These are phyloP conservation scores for Orbilia ellipsospora DNA, from an alignment of 2,329 filamentous ascomycete genomes.

Conservation along the genomic window DNA sequence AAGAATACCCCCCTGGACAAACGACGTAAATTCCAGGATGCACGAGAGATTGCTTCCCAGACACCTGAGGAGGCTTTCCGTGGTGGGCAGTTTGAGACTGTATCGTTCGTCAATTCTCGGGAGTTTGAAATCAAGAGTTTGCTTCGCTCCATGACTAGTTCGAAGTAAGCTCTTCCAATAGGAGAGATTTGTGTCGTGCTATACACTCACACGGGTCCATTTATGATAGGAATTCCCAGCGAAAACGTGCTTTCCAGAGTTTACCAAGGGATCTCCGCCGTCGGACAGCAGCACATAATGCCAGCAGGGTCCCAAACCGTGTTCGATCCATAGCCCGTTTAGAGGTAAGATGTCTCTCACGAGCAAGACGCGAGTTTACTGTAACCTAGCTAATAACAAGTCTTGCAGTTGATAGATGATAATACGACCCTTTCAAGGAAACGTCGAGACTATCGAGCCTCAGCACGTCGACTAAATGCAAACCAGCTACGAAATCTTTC, in stretches of 20 bases:
- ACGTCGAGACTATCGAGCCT: conserved; percentile 34
- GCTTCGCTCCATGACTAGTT: conserved; percentile 45
- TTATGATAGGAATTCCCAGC: conserved; percentile 38
- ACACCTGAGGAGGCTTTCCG: conserved; percentile 63
- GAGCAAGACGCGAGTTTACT: background rate
- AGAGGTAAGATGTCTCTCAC: conserved; percentile 54
- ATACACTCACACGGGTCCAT: background rate
- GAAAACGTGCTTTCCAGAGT: conserved; percentile 83
- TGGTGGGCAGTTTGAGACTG: conserved; percentile 85
- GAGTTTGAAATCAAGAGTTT: conserved; percentile 82
- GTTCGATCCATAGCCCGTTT: conserved; percentile 66
- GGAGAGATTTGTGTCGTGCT: background rate
- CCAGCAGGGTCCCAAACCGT: conserved; percentile 84
- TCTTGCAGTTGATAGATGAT: conserved; percentile 32
- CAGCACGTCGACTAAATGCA: conserved; percentile 59
- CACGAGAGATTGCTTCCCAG: conserved; percentile 65
- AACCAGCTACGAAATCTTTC: conserved; percentile 58
- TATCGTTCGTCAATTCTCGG: conserved; percentile 83
- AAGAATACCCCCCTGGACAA: conserved; percentile 58
- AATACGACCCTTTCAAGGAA: conserved; percentile 35
- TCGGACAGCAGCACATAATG: conserved; percentile 93
- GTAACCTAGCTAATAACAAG: conserved; percentile 11
- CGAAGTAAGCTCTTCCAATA: conserved; percentile 22
- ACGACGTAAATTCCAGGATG: conserved; percentile 64
- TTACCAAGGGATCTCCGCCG: conserved; percentile 86